phyloP scores from a whole-genome alignment of 2,329 filamentous ascomycete species.

The Xylariaceae sp. region DNA sequence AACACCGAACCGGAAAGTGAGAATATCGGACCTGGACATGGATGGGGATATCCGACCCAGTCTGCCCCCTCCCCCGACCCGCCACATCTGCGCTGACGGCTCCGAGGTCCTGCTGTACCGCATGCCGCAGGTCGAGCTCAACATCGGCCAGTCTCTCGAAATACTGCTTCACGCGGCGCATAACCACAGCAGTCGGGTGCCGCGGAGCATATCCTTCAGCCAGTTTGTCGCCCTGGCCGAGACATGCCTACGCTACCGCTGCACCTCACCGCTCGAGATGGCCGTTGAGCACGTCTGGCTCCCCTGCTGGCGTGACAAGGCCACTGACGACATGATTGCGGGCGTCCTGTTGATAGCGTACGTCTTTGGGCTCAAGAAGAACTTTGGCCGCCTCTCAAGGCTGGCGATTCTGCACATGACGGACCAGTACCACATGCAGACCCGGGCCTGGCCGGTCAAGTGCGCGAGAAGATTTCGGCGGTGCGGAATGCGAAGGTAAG shows the following conservation, averaged over 20 bases:
- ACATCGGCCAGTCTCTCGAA: conserved; percentile 37
- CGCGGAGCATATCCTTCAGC: conserved; percentile 41
- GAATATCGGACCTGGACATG: conserved; percentile 31
- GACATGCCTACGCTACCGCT: conserved; percentile 44
- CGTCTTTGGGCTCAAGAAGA: conserved; percentile 43
- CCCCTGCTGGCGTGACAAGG: conserved; percentile 37
- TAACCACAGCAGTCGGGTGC: conserved; percentile 41
- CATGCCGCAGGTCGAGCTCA: conserved; percentile 47
- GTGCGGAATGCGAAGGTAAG: conserved; percentile 42
- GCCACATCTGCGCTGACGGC: conserved; percentile 34
- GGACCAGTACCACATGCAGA: conserved; percentile 38
- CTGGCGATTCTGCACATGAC: conserved; percentile 41
- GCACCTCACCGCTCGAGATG: conserved; percentile 46
- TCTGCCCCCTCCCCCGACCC: conserved; percentile 30
- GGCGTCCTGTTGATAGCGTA: conserved; percentile 49
- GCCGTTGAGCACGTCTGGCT: conserved; percentile 48
- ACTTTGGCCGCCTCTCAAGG: conserved; percentile 47
- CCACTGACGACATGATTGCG: conserved; percentile 43
- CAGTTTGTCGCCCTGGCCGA: conserved; percentile 49
- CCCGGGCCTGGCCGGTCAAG: conserved; percentile 42
- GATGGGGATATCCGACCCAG: conserved; percentile 22
- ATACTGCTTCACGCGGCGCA: conserved; percentile 47
- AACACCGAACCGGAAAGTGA: too few relatives aligned
- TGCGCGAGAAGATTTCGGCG: conserved; percentile 45
- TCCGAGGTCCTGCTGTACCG: conserved; percentile 42